Percentiles rank a stretch among this genome's conserved stretches.
These are phyloP conservation scores for Suhomyces maxii DNA, from an alignment of 1,139 yeast species.

Conservation along the genomic window DNA sequence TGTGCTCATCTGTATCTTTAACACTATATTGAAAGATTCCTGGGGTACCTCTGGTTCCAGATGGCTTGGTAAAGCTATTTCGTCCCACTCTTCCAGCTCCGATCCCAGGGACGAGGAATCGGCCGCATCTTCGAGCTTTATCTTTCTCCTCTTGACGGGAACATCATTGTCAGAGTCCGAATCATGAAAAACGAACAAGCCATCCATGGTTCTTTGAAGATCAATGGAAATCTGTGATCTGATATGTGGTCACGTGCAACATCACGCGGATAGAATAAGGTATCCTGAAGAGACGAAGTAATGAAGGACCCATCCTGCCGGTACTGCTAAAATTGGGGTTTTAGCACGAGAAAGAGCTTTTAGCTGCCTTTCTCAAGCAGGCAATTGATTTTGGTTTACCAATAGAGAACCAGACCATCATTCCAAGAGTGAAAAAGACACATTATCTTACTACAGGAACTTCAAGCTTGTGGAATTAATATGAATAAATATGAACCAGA, in stretches of 20 bases:
- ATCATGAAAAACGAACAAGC: constrained; percentile 6
- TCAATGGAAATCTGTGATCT: neutral
- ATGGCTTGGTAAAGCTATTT: constrained; percentile 15
- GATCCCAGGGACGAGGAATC: constrained; percentile 4
- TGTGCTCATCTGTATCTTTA: constrained; percentile 1
- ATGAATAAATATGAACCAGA: too few species aligned
- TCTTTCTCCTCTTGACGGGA: constrained; percentile 4
- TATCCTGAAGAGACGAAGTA: too few species aligned
- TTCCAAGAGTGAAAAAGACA: too few species aligned
- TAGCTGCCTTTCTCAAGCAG: too few species aligned
- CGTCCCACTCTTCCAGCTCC: constrained; percentile 25
- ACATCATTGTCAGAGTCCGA: constrained; percentile 8
- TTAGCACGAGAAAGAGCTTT: too few species aligned
- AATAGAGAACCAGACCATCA: too few species aligned
- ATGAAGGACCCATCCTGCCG: too few species aligned
- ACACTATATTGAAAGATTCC: constrained; percentile 5
- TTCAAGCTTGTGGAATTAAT: too few species aligned
- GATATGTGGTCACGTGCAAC: neutral
- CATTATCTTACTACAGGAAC: too few species aligned
- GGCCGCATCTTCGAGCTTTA: constrained; percentile 1
- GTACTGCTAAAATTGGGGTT: too few species aligned
- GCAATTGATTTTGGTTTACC: too few species aligned
- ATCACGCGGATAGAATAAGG: too few species aligned
- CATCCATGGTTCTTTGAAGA: neutral
- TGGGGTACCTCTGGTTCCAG: neutral